Conservation (phyloP, 2,329 filamentous ascomycete genomes). For the Ambrosiella cleistominuta region DNA sequence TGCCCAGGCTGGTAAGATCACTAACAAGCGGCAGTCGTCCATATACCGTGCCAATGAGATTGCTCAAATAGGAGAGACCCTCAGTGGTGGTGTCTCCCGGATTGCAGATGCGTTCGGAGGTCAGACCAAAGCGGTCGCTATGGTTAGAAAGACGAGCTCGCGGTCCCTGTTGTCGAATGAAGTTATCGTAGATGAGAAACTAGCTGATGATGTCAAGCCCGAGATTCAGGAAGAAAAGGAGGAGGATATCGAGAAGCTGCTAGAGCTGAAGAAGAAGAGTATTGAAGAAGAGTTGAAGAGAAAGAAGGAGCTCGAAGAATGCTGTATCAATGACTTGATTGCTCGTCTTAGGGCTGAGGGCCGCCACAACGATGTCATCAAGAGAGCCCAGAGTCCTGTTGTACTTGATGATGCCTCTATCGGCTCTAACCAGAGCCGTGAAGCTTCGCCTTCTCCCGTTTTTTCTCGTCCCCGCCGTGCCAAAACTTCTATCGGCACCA, state of each 20-base stretch:
- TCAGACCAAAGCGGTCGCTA: neutral
- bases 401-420: conserved; percentile 2
- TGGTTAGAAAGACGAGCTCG: neutral
- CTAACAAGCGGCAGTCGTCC: conserved; percentile 7
- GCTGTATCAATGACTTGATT: conserved; percentile 9
- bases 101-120: conserved; percentile 21
- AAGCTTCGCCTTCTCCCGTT: conserved; percentile 6
- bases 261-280: conserved; percentile 13
- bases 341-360: conserved; percentile 8
- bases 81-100: conserved; percentile 20
- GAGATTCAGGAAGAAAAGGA: neutral
- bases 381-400: conserved; percentile 6
- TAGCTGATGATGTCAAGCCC: neutral
- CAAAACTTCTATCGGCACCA: neutral
- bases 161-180: conserved; percentile 4
- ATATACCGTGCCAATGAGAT: conserved; percentile 9
- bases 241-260: neutral
- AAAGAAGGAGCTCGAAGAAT: conserved; percentile 13
- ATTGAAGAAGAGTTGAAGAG: conserved; percentile 11
- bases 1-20: conserved; percentile 3
- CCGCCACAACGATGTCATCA: conserved; percentile 6
- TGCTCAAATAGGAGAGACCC: conserved; percentile 17
- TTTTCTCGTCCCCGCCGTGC: neutral
- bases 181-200: neutral
- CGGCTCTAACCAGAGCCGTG: conserved; percentile 4